Base-by-base conservation (phyloP, 495 filamentous ascomycete species). In the Penicillium subrubescens region DNA sequence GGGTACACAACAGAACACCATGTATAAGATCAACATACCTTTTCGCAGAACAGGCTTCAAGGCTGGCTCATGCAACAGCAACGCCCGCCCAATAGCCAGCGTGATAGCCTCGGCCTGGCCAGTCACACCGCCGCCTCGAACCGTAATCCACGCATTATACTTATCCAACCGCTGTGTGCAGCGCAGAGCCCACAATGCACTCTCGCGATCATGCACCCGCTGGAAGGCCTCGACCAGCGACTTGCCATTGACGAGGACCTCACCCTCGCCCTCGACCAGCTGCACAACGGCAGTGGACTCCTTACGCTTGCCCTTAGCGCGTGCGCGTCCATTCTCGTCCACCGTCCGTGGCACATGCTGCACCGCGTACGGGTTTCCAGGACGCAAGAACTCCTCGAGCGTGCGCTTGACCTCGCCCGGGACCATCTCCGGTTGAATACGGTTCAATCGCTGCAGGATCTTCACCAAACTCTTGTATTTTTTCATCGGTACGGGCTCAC, bases 51-150 rank as follows among this genome's bases (percentile, higher is more conserved):
- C 85, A 11, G 92, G 88, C 81, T 97, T 98, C 79, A 99, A 78
- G 12, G 83, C 88, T 46, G 94, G 94, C 79, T 98, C 94, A 69
- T 97, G 94, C 60, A 92, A 86, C 75, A 96, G 71, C 78, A 99
- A 78, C 17, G 92, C 95, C 70, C 93, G 93, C 50, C 90, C 90
- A 75, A 96, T 84, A n/a, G 90, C 95, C 82, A 99, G 78, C 57
- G 96, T 96, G 66, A 97, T 86, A 27, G 95, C 93, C 79, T 98
- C 95, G 11, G 95, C 96, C 78, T 99, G 95, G 4, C 95, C 95
- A 11, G 95, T 99, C 27, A 88, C 88, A 67, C 95, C 95, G 61
- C 95, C 95, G 39, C 95, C 95, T 43, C 79, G 81, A 4, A 93
- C 91, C 12, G 88, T 80, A 58, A 88, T 92, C 90, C 90, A 99